Conservation (phyloP, 495 filamentous ascomycete genomes). For the Podospora conica region DNA sequence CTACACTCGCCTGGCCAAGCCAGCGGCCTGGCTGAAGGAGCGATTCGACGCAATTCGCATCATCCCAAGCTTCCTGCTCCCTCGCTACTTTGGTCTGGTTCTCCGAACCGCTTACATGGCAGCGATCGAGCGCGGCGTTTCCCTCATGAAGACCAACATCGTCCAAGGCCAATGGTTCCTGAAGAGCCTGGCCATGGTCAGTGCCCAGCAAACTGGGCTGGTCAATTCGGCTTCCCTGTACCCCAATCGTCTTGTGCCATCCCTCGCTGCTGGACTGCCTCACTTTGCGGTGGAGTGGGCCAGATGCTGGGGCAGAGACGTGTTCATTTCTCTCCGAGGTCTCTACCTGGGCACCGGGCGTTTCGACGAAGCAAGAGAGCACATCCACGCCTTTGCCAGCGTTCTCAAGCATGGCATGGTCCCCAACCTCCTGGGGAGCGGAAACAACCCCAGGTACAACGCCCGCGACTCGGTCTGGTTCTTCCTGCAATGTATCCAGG, state of each 20-base stretch:
- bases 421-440: constrained; percentile 83
- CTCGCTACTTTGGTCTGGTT: constrained; percentile 87
- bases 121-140: constrained; percentile 69
- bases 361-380: constrained; percentile 81
- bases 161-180: constrained; percentile 77
- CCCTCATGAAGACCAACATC: constrained; percentile 71
- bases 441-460: constrained; percentile 91
- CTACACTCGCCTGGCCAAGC: constrained; percentile 53
- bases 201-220: constrained; percentile 79
- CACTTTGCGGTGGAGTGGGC: constrained; percentile 95
- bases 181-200: constrained; percentile 80
- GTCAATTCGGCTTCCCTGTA: constrained; percentile 86
- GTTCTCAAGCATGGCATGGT: constrained; percentile 99
- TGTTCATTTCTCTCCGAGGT: constrained; percentile 91
- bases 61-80: constrained; percentile 83
- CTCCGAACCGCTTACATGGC: constrained; percentile 80
- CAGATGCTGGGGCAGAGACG: constrained; percentile 93
- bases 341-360: constrained; percentile 83
- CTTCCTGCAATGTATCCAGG: constrained; percentile 89
- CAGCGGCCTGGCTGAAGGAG: constrained; percentile 71
- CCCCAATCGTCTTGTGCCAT: constrained; percentile 75
- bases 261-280: constrained; percentile 86
- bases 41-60: constrained; percentile 77
- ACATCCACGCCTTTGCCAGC: constrained; percentile 92
- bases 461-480: constrained; percentile 97